Conservation (phyloP, 306 rosid genomes). For the Oemleria cerasiformis region DNA sequence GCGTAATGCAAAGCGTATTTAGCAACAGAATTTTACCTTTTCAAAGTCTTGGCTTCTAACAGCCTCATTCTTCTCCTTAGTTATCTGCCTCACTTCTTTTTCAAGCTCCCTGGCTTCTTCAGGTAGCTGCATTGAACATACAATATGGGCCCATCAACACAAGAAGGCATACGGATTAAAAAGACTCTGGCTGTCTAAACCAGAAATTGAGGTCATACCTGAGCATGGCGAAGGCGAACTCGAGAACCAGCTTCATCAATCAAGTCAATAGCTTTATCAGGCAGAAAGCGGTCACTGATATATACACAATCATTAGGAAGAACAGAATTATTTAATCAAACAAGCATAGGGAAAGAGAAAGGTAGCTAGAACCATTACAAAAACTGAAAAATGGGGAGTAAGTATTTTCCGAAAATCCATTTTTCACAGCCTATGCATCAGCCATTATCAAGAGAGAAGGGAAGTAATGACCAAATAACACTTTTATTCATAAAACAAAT, state of each 20-base stretch:
- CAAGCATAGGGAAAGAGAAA: not conserved
- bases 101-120: constrained; percentile 90
- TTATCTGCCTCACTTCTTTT: constrained; percentile 83
- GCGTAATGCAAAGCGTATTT: not conserved
- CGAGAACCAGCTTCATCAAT: constrained; percentile 97
- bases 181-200: constrained; percentile 1
- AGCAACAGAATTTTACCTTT: constrained; percentile 46
- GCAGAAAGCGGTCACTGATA: constrained; percentile 88
- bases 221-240: constrained; percentile 91
- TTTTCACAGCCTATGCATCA: not conserved
- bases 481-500: not conserved
- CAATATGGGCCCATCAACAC: constrained; percentile 21
- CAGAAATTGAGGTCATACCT: constrained; percentile 40
- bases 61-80: constrained; percentile 89
- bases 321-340: not conserved
- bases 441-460: not conserved
- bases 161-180: not conserved
- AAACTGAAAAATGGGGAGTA: not conserved
- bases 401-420: not conserved
- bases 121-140: constrained; percentile 57
- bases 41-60: constrained; percentile 94
- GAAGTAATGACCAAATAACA: not conserved
- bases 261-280: constrained; percentile 94
- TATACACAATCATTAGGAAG: constrained; percentile 16
- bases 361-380: not conserved